Evolutionary conservation across 306 rosid genomes (phyloP), one percentile per base, ranked within the genome.

Genomic region (Ormosia semicastrata): DNA sequence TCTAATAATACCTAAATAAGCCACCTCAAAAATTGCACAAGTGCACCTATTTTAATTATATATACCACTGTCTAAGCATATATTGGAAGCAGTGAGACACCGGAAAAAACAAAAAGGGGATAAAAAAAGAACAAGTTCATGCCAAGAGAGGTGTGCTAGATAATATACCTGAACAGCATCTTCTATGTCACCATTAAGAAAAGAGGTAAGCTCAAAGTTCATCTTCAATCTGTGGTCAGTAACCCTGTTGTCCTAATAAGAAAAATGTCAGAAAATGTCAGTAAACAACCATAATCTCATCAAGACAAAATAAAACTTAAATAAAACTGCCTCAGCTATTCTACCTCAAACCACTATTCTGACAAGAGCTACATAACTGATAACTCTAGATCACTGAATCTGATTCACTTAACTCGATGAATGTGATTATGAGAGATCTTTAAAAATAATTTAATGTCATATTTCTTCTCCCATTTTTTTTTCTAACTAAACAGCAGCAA

Each of bases 211-310:
- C 85, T 89, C 96, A 71, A 70, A 93, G 86, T 93, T 95, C 85
- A 50, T 89, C 93, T 93, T 95, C 82, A 95, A 82, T 89, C 98
- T 87, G 83, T 92, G 98, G 76, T 95, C 99, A 7, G 99, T 95
- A 56, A 93, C 99, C 84, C 98, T 88, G 76, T 92, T 95, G 82
- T 95, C 99, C 99, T 95, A 52, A 72, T 77, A 66, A 15, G 54
- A 68, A 49, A 59, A 57, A 68, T 37, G 66, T 76, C 12, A 33
- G 24, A 54, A 81, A 24, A 62, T 83, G 76, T 67, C 81, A 40
- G 58, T 78, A 59, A 83, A 59, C 29, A 64, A 33, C 24, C 77
- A 75, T 56, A 64, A 62, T 40, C 41, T 59, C 60, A 58, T 33
- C 36, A 49, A 24, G 80, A 71, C 32, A 66, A 76, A 66, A 59